phyloP scores from a whole-genome alignment of 2,329 filamentous ascomycete species.

The Pseudogymnoascus sp. region DNA sequence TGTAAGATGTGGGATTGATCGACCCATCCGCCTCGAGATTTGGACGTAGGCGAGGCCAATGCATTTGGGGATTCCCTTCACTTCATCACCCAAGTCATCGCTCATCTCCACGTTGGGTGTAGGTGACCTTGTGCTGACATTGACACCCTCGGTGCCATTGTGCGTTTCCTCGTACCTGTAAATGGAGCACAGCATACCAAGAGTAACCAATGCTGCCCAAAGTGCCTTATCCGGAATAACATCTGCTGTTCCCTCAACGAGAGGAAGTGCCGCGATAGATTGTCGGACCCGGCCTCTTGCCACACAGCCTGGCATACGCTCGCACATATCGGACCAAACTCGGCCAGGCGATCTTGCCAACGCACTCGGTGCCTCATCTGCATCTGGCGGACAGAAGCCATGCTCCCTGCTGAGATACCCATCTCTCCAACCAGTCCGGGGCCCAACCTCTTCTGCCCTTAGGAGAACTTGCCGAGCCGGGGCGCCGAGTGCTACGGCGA shows the following conservation, averaged over 20 bases:
- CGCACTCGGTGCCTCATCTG: constrained; percentile 43
- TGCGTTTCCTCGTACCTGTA: constrained; percentile 48
- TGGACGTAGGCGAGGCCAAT: constrained; percentile 47
- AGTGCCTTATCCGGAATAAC: constrained; percentile 46
- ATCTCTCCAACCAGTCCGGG: constrained; percentile 46
- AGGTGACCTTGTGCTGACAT: constrained; percentile 30
- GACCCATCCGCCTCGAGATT: constrained; percentile 45
- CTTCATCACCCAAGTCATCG: constrained; percentile 46
- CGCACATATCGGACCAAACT: constrained; percentile 50
- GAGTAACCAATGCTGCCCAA: constrained; percentile 47
- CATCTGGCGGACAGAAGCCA: constrained; percentile 47
- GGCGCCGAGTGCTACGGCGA: constrained; percentile 47
- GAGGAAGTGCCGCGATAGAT: constrained; percentile 42
- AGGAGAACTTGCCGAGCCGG: constrained; percentile 49
- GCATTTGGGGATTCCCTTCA: constrained; percentile 42
- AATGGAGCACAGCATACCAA: constrained; percentile 49
- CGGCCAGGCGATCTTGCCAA: constrained; percentile 43
- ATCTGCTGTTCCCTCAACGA: constrained; percentile 44
- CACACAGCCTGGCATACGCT: constrained; percentile 48
- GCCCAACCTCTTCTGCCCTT: constrained; percentile 47
- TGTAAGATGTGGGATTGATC: constrained; percentile 46
- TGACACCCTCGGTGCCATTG: constrained; percentile 46
- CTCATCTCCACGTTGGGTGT: constrained; percentile 39
- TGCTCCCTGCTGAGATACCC: constrained; percentile 47
- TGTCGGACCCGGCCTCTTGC: constrained; percentile 46